A percentile compares a stretch with the other conserved stretches of the same genome.
Evolutionary conservation across 495 filamentous ascomycete species (phyloP).

Genomic region (Trichoderma erinaceum): DNA sequence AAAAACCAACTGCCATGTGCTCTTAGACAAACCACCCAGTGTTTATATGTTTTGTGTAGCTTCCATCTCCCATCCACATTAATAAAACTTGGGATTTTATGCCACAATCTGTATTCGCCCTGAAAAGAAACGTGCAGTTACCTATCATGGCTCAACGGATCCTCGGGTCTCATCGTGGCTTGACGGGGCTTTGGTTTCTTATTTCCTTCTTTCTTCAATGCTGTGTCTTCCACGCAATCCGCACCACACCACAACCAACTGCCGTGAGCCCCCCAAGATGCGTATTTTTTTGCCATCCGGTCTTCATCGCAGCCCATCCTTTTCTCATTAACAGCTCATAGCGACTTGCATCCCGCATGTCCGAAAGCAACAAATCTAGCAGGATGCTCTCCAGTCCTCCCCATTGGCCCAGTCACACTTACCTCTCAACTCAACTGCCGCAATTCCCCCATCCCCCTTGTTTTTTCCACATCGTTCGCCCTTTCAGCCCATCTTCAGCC

Average conservation of each 20-base stretch:
- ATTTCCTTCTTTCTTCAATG: background rate
- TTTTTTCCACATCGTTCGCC: background rate
- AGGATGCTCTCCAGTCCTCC: background rate
- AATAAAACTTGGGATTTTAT: too few species aligned
- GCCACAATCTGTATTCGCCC: background rate
- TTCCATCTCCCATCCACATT: too few species aligned
- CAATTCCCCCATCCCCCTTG: background rate
- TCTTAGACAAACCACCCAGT: background rate
- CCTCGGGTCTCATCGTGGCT: background rate
- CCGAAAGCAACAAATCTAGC: background rate
- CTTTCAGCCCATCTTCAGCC: background rate
- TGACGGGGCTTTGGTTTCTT: background rate
- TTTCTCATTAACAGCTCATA: background rate
- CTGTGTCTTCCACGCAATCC: background rate
- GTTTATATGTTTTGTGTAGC: too few species aligned
- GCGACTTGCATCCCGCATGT: too few species aligned
- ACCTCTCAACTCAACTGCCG: background rate
- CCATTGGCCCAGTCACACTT: constrained; percentile 7
- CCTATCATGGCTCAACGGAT: background rate
- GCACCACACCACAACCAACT: background rate
- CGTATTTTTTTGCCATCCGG: background rate
- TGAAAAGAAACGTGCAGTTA: too few species aligned
- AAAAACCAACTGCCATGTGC: background rate
- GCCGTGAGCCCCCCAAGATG: background rate
- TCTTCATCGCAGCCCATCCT: background rate